phyloP scores from a whole-genome alignment of 352 stramenopile genomes.

The Phytophthora pistaciae region DNA sequence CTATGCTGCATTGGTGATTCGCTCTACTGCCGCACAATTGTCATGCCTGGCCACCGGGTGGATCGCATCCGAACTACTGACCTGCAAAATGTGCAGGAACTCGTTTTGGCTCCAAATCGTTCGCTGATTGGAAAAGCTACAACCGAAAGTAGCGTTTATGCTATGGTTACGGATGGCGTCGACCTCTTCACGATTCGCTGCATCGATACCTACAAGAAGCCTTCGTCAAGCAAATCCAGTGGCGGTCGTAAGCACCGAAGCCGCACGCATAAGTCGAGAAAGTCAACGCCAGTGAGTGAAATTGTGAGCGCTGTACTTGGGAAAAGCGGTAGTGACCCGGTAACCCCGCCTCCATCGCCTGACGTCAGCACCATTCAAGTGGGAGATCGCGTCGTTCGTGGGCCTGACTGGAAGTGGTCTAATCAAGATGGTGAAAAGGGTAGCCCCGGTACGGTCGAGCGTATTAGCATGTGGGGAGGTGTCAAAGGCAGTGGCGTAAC shows the following conservation, averaged over 20 bases:
- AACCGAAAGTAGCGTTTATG: constrained; percentile 73
- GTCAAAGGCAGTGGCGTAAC: constrained; percentile 82
- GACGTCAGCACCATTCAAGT: constrained; percentile 47
- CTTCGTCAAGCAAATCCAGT: constrained; percentile 34
- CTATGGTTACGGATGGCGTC: constrained; percentile 71
- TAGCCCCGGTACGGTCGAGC: constrained; percentile 71
- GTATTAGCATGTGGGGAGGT: constrained; percentile 81
- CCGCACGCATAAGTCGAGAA: constrained; percentile 36
- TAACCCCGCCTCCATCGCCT: constrained; percentile 15
- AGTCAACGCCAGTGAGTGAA: constrained; percentile 39
- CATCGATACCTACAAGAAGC: constrained; percentile 65
- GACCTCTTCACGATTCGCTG: constrained; percentile 75
- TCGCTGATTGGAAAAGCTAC: constrained; percentile 41
- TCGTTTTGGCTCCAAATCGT: constrained; percentile 61
- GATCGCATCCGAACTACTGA: constrained; percentile 64
- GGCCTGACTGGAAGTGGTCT: constrained; percentile 86
- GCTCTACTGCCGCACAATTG: constrained; percentile 80
- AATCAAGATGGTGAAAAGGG: constrained; percentile 79
- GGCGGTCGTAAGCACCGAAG: constrained; percentile 41
- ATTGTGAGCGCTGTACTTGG: constrained; percentile 33
- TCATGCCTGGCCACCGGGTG: constrained; percentile 70
- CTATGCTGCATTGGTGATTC: constrained; percentile 69
- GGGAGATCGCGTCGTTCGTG: constrained; percentile 76
- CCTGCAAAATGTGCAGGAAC: constrained; percentile 56
- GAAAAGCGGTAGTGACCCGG: constrained; percentile 25